Base-by-base conservation (phyloP, 805 yeast genomes). In the Candida jianshihensis region DNA sequence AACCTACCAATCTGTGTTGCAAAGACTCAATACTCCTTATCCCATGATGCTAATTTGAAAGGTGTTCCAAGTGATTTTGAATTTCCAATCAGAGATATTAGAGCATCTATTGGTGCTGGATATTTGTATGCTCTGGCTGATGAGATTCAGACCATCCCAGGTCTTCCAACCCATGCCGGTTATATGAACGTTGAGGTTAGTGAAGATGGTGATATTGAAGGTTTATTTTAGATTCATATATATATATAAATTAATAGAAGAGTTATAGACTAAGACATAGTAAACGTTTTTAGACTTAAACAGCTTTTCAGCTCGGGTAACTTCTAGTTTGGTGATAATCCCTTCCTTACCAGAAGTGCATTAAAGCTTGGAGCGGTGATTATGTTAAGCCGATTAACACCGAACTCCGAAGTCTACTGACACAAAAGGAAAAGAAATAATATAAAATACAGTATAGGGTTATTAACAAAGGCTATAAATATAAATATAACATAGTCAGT, bases 141-240 rank as follows among this genome's bases (percentile, higher is more conserved):
- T 37, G 89, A 82, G 59, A 83, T 83, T 53, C 85, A 79, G 68
- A 83, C 94, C 31, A 83, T 83, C 51, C 94, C 94, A 20, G 92
- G 94, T 41, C 70, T 83, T 57, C 85, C 92, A 39, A 83, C 94
- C 4, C 84, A 81, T 55, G 78, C 85, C 57, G 92, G 94, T 28
- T 83, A 78, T 63, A 83, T 83, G 90, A 81, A 83, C 49, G 87
- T 83, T 34, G 92, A 83, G 61, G 87, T 83, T 36, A 73, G 76
- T 53, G 86, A 78, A 29, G 74, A 81, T 44, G 90, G 89, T 39
- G 85, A 83, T 53, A 83, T 83, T 47, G 89, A 82, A 51, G 92
- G 92, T 33, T 71, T 83, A 63, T 82, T 82, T 55, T 82, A 56
- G 53, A n/a, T 17, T n/a, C 13, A 24, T 10, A 8, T 6, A 6